Percentiles rank a stretch among this genome's conserved stretches.
Conservation (phyloP, 2,329 filamentous ascomycete genomes). For the Colletotrichum destructivum region DNA sequence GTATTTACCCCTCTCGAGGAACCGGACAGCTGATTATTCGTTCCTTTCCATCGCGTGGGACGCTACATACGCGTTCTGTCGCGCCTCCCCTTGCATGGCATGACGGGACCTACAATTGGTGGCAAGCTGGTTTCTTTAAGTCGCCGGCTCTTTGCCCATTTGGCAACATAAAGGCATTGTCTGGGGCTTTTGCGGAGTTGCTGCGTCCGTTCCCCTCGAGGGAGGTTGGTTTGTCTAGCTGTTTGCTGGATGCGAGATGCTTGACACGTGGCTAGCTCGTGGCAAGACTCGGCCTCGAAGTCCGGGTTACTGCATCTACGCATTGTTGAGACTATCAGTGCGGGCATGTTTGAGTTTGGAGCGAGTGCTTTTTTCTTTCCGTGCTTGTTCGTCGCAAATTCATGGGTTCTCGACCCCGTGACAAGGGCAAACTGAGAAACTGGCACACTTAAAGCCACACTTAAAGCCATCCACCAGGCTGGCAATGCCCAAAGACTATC, state of each 20-base stretch:
- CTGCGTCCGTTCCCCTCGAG: background rate
- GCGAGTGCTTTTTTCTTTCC: too few species aligned
- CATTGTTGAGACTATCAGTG: background rate
- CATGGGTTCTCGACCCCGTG: too few species aligned
- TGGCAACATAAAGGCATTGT: conserved; percentile 20
- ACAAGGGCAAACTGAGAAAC: too few species aligned
- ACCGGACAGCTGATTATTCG: background rate
- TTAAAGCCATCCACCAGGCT: too few species aligned
- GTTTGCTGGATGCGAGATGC: conserved; percentile 13
- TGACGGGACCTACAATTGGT: background rate
- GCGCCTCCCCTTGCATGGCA: conserved; percentile 11
- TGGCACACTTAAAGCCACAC: too few species aligned
- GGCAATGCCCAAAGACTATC: too few species aligned
- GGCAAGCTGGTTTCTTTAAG: background rate
- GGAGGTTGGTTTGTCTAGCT: background rate
- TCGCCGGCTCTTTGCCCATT: background rate
- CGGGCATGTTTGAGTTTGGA: too few species aligned
- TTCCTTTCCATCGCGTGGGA: background rate
- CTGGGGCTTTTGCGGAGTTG: too few species aligned
- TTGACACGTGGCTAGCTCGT: conserved; percentile 35
- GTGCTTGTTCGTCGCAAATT: too few species aligned
- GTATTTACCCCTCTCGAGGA: background rate
- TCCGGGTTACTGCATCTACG: background rate
- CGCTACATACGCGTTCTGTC: background rate
- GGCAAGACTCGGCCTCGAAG: background rate